Evolutionary conservation across 106 monocot genomes (phyloP), one percentile per base, ranked within the genome.

Genomic region (Cymbidium sinense): DNA sequence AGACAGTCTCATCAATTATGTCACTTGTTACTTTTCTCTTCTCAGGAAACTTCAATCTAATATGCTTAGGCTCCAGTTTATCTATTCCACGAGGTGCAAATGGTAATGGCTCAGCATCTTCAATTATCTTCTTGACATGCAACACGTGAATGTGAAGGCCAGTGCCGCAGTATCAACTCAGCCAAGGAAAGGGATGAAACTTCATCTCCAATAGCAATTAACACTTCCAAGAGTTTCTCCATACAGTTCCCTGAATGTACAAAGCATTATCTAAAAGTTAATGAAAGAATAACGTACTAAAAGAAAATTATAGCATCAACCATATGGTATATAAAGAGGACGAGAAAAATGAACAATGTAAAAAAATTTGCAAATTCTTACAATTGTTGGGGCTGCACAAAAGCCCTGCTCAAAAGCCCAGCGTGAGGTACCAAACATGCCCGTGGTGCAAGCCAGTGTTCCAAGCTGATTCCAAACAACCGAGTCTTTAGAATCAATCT

Each of bases 401-500:
- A 82, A 99, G 34, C 98, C 98, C 81, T 99, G 94, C 80, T 99
- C 98, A 84, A 99, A 99, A 70, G 98, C 94, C 98, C 94, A 99
- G 39, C 98, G 81, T 47, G 94, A 90, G 37, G 87, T 92, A 83
- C 92, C 92, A 70, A 92, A 79, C 62, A 94, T 87, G 34, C 92
- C 94, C 94, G 92, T 99, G 18, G 84, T 86, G 82, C 98, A 95
- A 50, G 98, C 90, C 41, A 99, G 77, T 36, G 94, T 95, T 9
- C 98, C 98, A 83, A 99, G 77, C 52, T 94, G 88, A 83, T 99
- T 99, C 98, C 98, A 99, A 44, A 99, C 90, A 81, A 99, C 98
- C 52, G 91, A 85, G 50, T 99, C 98, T 82, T 80, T 90, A 58
- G 80, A 75, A 82, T 99, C 98, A 77, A 99, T 92, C 81, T 94